These are phyloP conservation scores for Zygotorulaspora sp. DNA, from an alignment of 805 yeast genomes.

Conservation along the genomic window DNA sequence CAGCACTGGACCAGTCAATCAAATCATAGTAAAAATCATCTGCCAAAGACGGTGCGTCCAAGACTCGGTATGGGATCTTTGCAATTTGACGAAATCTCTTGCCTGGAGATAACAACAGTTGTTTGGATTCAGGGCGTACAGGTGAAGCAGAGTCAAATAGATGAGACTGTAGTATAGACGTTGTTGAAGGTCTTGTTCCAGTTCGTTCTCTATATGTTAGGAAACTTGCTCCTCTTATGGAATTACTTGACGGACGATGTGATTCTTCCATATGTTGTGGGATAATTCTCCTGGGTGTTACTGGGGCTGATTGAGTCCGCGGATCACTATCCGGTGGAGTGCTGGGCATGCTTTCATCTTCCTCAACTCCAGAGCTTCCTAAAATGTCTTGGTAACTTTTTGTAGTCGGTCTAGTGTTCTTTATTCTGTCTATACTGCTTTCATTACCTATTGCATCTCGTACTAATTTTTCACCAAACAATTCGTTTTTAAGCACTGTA, in stretches of 20 bases:
- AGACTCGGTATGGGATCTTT: slow-evolving; percentile 84
- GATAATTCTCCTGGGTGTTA: slow-evolving; percentile 35
- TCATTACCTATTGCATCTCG: slow-evolving; percentile 33
- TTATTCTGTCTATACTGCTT: slow-evolving; percentile 31
- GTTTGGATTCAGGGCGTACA: slow-evolving; percentile 83
- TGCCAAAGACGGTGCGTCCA: slow-evolving; percentile 92
- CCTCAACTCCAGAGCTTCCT: slow-evolving; percentile 7
- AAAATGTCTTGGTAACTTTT: slow-evolving; percentile 7
- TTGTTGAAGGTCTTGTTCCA: slow-evolving; percentile 53
- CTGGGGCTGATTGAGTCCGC: slow-evolving; percentile 27
- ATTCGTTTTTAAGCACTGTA: slow-evolving; percentile 78
- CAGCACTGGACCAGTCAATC: slow-evolving; percentile 93
- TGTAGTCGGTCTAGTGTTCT: slow-evolving; percentile 31
- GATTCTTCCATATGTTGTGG: slow-evolving; percentile 18
- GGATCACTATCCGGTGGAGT: slow-evolving; percentile 9
- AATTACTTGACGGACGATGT: slow-evolving; percentile 22
- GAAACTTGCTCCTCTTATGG: slow-evolving; percentile 48
- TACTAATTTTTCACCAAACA: slow-evolving; percentile 84
- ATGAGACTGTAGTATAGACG: slow-evolving; percentile 64
- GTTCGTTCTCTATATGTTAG: slow-evolving; percentile 73
- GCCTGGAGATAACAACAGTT: slow-evolving; percentile 72
- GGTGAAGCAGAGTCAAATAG: slow-evolving; percentile 68
- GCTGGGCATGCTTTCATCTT: slow-evolving; percentile 7
- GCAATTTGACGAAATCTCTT: slow-evolving; percentile 73
- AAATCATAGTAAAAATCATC: slow-evolving; percentile 91